Percentiles rank a stretch among this genome's conserved stretches.
These are phyloP conservation scores for Macrolepiota albuminosa DNA, from an alignment of 768 basidiomycete genomes.

Conservation along the genomic window DNA sequence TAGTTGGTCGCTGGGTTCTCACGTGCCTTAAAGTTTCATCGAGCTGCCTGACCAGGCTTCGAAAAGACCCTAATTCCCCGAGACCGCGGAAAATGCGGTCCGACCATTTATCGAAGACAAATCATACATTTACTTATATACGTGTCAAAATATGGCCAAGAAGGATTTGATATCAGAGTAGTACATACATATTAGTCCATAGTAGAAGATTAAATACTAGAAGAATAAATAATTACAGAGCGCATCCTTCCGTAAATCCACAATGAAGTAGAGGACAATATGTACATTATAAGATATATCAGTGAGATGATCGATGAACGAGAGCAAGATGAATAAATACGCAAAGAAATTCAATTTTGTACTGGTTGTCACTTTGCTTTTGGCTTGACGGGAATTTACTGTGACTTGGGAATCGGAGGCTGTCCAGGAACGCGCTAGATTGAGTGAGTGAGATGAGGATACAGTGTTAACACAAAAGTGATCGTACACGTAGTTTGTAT, in stretches of 20 bases:
- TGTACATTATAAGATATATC: background rate
- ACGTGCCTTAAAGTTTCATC: background rate
- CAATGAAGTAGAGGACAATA: background rate
- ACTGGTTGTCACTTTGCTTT: background rate
- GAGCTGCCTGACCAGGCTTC: background rate
- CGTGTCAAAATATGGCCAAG: background rate
- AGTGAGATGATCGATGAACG: background rate
- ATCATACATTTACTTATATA: background rate
- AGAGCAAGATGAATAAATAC: background rate
- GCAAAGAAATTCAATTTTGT: background rate
- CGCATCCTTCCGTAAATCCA: background rate
- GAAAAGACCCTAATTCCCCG: background rate
- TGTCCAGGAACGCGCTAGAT: slow-evolving; percentile 11
- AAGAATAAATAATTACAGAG: background rate
- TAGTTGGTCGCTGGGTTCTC: background rate
- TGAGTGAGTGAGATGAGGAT: background rate
- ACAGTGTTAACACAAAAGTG: background rate
- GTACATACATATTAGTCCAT: background rate
- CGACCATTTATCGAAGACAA: background rate
- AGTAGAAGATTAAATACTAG: background rate
- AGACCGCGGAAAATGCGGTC: background rate
- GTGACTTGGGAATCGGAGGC: background rate
- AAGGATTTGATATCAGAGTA: background rate
- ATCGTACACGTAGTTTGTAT: slow-evolving; percentile 23
- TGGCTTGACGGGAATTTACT: background rate